phyloP scores from a whole-genome alignment of 768 basidiomycete species.

The Trametes meyenii region DNA sequence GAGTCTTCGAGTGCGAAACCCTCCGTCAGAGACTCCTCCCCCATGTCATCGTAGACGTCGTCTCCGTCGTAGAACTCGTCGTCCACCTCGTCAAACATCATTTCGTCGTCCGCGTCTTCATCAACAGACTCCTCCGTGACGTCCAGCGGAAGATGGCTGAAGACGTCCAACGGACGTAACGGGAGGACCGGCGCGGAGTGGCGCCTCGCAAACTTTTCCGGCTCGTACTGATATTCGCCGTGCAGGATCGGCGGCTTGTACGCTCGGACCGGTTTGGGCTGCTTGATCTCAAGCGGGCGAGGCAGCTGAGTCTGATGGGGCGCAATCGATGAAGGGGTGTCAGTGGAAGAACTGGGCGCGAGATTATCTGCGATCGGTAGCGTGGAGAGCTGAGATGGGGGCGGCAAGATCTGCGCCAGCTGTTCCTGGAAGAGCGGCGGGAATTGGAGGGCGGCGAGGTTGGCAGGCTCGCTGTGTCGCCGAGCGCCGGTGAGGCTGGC shows the following conservation, averaged over 20 bases:
- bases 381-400: conserved; percentile 3
- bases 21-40: conserved; percentile 9
- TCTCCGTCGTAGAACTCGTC: conserved; percentile 15
- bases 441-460: conserved; percentile 16
- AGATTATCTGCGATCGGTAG: conserved; percentile 21
- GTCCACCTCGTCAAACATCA: conserved; percentile 15
- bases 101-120: conserved; percentile 15
- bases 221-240: conserved; percentile 15
- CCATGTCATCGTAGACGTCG: conserved; percentile 14
- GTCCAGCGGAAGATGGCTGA: conserved; percentile 15
- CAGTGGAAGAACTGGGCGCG: conserved; percentile 10
- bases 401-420: conserved; percentile 4
- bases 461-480: conserved; percentile 23
- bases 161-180: conserved; percentile 19
- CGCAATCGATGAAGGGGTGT: conserved; percentile 22
- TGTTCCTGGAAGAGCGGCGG: conserved; percentile 14
- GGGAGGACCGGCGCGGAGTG: conserved; percentile 22
- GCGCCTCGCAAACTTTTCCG: conserved; percentile 22
- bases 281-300: conserved; percentile 19
- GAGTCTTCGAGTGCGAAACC: conserved; percentile 3
- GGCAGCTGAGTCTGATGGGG: conserved; percentile 23
- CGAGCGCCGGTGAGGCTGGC: conserved; percentile 5
- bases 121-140: conserved; percentile 18
- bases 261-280: conserved; percentile 22
- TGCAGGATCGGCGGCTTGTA: conserved; percentile 24